Evolutionary conservation across 306 rosid genomes (phyloP).

Genomic region (Cucurbita moschata): DNA sequence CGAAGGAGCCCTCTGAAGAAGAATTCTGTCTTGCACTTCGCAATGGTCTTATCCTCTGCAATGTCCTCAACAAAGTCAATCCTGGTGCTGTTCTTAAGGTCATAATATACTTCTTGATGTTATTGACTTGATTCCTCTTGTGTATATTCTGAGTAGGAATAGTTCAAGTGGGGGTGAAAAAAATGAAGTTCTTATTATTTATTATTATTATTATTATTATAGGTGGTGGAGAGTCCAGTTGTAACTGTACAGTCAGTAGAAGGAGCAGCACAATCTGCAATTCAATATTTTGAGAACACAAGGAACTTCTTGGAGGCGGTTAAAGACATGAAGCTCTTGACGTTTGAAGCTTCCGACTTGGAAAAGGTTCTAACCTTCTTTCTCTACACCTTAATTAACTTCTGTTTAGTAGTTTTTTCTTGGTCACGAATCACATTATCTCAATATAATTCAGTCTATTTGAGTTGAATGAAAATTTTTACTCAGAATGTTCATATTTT

Average conservation of each 20-base stretch:
- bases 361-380: conserved; percentile 50
- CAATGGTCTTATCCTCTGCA: conserved; percentile 93
- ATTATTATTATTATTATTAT: not conserved
- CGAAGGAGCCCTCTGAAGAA: conserved; percentile 74
- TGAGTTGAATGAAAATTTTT: not conserved
- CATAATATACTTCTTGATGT: not conserved
- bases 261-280: conserved; percentile 86
- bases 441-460: not conserved
- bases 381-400: not conserved
- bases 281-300: conserved; percentile 94
- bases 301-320: conserved; percentile 90
- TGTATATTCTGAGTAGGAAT: not conserved
- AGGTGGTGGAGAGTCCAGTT: conserved; percentile 78
- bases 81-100: conserved; percentile 92
- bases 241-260: conserved; percentile 51
- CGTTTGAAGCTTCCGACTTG: conserved; percentile 89
- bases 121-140: not conserved
- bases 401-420: not conserved
- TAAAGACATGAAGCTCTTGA: conserved; percentile 65
- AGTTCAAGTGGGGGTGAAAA: not conserved
- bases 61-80: conserved; percentile 83
- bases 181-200: not conserved
- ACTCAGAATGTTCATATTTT: not conserved
- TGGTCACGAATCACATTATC: not conserved
- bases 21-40: conserved; percentile 76